Evolutionary conservation across 257 asterid genomes (phyloP).

Genomic region (Ligustrum vulgare): DNA sequence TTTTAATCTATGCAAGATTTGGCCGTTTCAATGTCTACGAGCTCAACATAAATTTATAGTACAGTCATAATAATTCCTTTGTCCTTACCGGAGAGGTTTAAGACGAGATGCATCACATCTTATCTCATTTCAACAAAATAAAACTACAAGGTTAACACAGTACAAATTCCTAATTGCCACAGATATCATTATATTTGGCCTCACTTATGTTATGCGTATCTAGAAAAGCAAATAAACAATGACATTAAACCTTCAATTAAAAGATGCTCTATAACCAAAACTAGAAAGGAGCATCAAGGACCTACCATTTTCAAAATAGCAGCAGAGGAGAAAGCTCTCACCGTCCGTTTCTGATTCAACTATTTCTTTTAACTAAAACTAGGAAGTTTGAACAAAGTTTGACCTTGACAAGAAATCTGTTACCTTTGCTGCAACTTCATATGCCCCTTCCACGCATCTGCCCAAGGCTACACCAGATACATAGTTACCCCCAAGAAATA

Average conservation of each 20-base stretch:
- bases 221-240: background rate
- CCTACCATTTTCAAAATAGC: background rate
- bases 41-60: background rate
- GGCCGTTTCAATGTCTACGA: background rate
- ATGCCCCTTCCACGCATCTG: conserved; percentile 91
- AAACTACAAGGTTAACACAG: background rate
- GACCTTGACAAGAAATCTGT: conserved; percentile 57
- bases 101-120: background rate
- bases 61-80: background rate
- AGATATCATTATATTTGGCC: background rate
- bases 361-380: conserved; percentile 18
- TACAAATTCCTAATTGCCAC: background rate
- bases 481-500: conserved; percentile 89
- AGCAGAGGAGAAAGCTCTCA: background rate
- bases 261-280: background rate
- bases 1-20: no score
- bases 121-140: background rate
- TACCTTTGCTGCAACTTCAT: conserved; percentile 76
- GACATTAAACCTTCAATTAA: background rate
- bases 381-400: conserved; percentile 3
- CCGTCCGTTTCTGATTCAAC: conserved; percentile 10
- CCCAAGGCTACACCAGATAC: conserved; percentile 94
- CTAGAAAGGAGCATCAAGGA: background rate
- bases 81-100: background rate
- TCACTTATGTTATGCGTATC: background rate